phyloP scores from a whole-genome alignment of 1,139 yeast genomes.

The Pichia sp. region DNA sequence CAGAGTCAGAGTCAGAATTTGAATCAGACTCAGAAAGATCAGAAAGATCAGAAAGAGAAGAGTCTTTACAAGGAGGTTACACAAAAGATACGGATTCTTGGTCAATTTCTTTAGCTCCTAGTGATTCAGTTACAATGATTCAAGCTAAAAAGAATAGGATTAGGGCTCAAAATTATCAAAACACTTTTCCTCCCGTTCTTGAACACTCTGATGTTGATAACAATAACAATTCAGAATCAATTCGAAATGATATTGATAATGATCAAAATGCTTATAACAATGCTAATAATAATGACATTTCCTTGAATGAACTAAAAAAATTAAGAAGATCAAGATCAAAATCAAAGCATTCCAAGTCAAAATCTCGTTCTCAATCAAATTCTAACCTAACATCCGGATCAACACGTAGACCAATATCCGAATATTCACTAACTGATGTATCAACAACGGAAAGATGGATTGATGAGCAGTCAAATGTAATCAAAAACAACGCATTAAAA shows the following conservation, averaged over 20 bases:
- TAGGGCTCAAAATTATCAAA: not conserved
- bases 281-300: not conserved
- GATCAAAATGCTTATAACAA: not conserved
- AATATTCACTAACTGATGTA: constrained; percentile 5
- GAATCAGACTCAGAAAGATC: too few relatives aligned
- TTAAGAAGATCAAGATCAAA: too few relatives aligned
- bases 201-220: not conserved
- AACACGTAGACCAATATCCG: not conserved
- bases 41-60: not conserved
- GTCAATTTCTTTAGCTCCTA: constrained; percentile 15
- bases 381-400: not conserved
- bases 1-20: too few relatives aligned
- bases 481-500: constrained; percentile 7
- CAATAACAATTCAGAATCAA: not conserved
- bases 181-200: not conserved
- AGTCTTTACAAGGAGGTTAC: too few relatives aligned
- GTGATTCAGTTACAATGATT: constrained; percentile 19
- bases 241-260: not conserved
- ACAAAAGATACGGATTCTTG: constrained; percentile 10
- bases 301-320: too few relatives aligned
- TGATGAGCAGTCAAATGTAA: constrained; percentile 15
- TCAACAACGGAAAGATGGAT: constrained; percentile 24
- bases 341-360: not conserved
- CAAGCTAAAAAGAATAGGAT: constrained; percentile 3
- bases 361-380: not conserved